These are phyloP conservation scores for Colletotrichum sp. DNA, from an alignment of 2,329 filamentous ascomycete species.

Conservation along the genomic window DNA sequence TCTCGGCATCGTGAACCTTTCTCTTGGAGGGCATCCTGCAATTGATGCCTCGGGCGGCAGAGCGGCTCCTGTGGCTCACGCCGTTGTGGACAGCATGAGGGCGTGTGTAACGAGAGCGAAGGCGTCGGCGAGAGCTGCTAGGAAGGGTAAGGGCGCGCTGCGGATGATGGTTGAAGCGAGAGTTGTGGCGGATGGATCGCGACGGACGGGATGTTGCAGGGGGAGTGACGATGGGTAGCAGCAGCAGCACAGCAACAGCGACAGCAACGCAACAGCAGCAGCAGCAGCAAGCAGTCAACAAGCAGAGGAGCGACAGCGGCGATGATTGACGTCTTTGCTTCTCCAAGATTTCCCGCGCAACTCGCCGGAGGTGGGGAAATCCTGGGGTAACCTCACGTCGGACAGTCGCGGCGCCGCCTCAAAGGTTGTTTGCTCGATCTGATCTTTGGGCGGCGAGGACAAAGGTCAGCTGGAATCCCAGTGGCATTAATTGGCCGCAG, in stretches of 20 bases:
- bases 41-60: constrained; percentile 11
- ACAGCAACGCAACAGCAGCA: not conserved
- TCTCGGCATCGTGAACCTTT: constrained; percentile 30
- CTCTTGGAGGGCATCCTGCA: constrained; percentile 44
- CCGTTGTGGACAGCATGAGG: constrained; percentile 15
- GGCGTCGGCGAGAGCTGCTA: not conserved
- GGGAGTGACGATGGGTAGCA: not conserved
- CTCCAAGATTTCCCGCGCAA: constrained; percentile 4
- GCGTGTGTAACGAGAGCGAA: not conserved
- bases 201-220: not conserved
- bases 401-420: not conserved
- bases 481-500: constrained; percentile 1
- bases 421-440: not conserved
- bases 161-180: not conserved
- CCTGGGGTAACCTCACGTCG: constrained; percentile 9
- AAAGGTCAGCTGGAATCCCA: constrained; percentile 8
- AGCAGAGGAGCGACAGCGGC: not conserved
- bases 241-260: not conserved
- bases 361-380: constrained; percentile 14
- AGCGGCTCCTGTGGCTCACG: constrained; percentile 14
- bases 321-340: constrained; percentile 13
- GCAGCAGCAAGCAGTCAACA: not conserved
- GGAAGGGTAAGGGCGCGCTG: not conserved
- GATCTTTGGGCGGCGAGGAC: not conserved
- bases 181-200: not conserved